Conservation (phyloP, 148 eudicot species). For the Silene conica region DNA sequence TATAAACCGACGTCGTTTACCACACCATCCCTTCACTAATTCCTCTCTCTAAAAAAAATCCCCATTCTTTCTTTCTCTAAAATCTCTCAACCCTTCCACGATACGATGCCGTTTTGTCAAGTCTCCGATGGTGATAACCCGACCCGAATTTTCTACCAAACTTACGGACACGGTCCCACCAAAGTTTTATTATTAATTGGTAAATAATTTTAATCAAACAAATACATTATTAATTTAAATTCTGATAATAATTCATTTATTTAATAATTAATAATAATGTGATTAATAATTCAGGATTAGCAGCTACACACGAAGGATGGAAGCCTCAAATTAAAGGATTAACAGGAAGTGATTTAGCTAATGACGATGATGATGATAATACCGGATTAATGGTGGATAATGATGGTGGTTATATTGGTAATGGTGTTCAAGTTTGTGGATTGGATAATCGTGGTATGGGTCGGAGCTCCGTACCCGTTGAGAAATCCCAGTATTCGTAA, state of each 20-base stretch:
- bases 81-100: not conserved
- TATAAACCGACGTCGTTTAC: not conserved
- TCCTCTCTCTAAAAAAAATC: conserved; percentile 13
- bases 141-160: conserved; percentile 10
- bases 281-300: conserved; percentile 6
- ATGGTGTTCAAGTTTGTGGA: conserved; percentile 21
- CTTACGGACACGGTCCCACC: not conserved
- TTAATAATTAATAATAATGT: no score
- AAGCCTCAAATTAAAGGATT: conserved; percentile 9
- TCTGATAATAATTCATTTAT: no score
- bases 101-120: conserved; percentile 70
- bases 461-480: conserved; percentile 67
- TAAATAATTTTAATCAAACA: not conserved
- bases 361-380: not conserved
- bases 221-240: no score
- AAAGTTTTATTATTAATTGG: conserved; percentile 7
- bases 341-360: not conserved
- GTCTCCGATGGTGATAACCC: conserved; percentile 38
- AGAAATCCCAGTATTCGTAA: conserved; percentile 73
- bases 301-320: conserved; percentile 11
- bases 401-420: not conserved
- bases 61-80: not conserved
- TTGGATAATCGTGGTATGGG: conserved; percentile 97
- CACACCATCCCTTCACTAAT: not conserved
- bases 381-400: not conserved